Percentiles rank a stretch among this genome's conserved stretches.
Evolutionary conservation across 1,284 basidiomycete species (phyloP).

Genomic region (Leccinum subspadiceum): DNA sequence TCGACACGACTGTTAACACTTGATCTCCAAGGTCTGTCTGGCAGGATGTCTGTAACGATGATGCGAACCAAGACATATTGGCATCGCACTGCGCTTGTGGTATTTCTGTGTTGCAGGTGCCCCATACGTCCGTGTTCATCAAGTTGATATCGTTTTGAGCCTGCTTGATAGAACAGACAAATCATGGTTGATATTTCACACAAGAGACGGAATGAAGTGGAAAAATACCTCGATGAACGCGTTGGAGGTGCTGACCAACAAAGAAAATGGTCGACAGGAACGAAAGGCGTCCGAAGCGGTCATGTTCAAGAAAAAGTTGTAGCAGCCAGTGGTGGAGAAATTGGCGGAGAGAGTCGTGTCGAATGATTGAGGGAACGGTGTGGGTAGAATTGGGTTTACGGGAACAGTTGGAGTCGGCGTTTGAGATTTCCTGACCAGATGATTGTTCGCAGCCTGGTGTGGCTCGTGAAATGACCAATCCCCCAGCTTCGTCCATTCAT

Average conservation of each 20-base stretch:
- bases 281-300: constrained; percentile 59
- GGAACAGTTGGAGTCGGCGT: constrained; percentile 41
- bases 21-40: constrained; percentile 47
- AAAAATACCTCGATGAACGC: constrained; percentile 52
- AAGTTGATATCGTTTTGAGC: constrained; percentile 59
- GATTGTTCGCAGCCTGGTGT: constrained; percentile 22
- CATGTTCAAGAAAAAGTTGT: constrained; percentile 72
- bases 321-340: constrained; percentile 62
- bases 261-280: constrained; percentile 72
- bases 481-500: constrained; percentile 22
- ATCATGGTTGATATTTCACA: constrained; percentile 4
- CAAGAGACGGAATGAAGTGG: constrained; percentile 17
- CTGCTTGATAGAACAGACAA: constrained; percentile 38
- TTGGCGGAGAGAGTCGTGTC: constrained; percentile 61
- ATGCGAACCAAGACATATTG: constrained; percentile 64
- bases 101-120: constrained; percentile 67
- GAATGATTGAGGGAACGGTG: constrained; percentile 75
- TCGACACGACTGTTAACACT: constrained; percentile 49
- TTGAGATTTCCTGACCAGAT: constrained; percentile 6
- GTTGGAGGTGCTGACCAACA: constrained; percentile 59
- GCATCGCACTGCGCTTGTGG: constrained; percentile 47
- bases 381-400: constrained; percentile 48
- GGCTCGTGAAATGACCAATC: constrained; percentile 45
- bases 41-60: constrained; percentile 48
- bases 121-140: constrained; percentile 71